Percentiles rank a stretch among this genome's conserved stretches.
phyloP scores from a whole-genome alignment of 192 early-diverging fungal species.

The Rhizophagus sp. region DNA sequence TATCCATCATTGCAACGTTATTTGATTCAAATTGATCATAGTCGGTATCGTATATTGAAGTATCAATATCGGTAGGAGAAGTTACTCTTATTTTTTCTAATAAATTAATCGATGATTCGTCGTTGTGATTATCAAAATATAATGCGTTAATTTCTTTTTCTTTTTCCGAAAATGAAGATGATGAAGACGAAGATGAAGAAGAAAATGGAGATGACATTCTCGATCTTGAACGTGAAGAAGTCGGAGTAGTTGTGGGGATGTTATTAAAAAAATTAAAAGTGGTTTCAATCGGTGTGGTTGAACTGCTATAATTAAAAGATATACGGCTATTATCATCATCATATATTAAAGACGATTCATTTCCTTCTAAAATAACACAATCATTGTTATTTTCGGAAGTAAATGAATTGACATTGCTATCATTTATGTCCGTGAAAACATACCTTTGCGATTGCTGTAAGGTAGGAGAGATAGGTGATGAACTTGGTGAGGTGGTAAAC shows the following conservation, averaged over 20 bases:
- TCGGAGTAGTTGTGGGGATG: neutral
- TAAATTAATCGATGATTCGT: too few species aligned
- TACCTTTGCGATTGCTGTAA: neutral
- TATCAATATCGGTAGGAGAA: too few species aligned
- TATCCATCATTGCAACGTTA: too few species aligned
- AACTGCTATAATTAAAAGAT: neutral
- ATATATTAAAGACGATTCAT: neutral
- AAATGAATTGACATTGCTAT: neutral
- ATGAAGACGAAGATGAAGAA: neutral
- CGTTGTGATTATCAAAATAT: too few species aligned
- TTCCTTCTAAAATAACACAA: neutral
- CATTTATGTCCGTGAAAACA: neutral
- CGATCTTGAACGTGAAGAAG: neutral
- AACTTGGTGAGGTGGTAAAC: neutral
- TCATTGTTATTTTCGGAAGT: neutral
- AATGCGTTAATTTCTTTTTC: too few species aligned
- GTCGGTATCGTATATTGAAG: too few species aligned
- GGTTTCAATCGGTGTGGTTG: neutral
- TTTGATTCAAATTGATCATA: too few species aligned
- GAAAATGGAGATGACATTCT: neutral
- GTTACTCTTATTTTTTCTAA: too few species aligned
- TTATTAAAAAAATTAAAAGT: neutral
- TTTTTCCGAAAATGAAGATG: too few species aligned
- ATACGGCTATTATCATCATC: neutral
- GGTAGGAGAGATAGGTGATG: neutral